phyloP scores from a whole-genome alignment of 768 basidiomycete species.

The Dacryopinax spathularia region DNA sequence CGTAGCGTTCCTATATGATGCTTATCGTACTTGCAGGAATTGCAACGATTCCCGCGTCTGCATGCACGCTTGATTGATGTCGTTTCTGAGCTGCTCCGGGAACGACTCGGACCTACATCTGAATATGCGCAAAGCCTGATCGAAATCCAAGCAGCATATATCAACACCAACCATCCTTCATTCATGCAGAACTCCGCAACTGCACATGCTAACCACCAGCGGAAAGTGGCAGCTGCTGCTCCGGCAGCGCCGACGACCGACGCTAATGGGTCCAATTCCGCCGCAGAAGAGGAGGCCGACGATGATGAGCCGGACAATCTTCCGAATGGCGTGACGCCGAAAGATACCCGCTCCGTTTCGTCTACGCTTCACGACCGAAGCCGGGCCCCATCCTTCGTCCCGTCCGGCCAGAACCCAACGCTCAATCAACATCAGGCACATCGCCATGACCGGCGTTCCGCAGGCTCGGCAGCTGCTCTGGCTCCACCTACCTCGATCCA shows the following conservation, averaged over 20 bases:
- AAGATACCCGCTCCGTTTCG: background rate
- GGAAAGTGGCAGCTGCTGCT: background rate
- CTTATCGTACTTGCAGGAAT: slow-evolving; percentile 42
- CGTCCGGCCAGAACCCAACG: background rate
- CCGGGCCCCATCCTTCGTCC: slow-evolving; percentile 13
- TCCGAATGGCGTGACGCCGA: background rate
- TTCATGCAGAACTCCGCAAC: slow-evolving; percentile 68
- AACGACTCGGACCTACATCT: slow-evolving; percentile 89
- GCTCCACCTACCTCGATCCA: slow-evolving; percentile 30
- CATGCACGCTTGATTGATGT: slow-evolving; percentile 91
- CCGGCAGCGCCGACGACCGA: background rate
- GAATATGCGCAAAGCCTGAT: slow-evolving; percentile 95
- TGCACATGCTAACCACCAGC: background rate
- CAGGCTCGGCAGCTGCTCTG: background rate
- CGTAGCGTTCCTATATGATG: background rate
- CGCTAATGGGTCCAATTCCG: background rate
- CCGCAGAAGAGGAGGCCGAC: background rate
- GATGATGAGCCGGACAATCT: background rate
- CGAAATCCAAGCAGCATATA: slow-evolving; percentile 94
- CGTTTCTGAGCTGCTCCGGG: slow-evolving; percentile 89
- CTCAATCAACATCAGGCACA: background rate
- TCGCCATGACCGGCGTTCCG: background rate
- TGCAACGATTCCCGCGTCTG: slow-evolving; percentile 86
- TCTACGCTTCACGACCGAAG: background rate
- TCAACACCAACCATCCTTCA: slow-evolving; percentile 96